Conservation (phyloP, 441 rosid species). For the Populus tomentosa region DNA sequence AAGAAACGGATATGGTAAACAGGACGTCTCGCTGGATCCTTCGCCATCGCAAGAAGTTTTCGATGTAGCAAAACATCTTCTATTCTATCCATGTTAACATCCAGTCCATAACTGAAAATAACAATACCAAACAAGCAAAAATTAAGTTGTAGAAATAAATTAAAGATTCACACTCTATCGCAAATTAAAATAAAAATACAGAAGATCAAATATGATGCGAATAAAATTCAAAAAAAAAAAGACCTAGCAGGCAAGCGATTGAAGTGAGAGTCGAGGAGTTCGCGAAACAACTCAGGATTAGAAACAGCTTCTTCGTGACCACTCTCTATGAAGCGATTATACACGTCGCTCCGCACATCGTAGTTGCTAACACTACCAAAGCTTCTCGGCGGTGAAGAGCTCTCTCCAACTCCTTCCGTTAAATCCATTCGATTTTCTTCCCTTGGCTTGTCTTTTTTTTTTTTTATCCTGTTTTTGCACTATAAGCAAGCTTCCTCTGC, state of each 20-base stretch:
- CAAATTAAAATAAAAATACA: neutral
- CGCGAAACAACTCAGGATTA: slow-evolving; percentile 50
- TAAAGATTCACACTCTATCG: neutral
- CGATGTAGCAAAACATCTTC: slow-evolving; percentile 62
- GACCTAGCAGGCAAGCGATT: slow-evolving; percentile 66
- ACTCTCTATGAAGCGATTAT: slow-evolving; percentile 48
- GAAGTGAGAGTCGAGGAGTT: slow-evolving; percentile 58
- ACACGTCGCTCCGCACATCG: slow-evolving; percentile 54
- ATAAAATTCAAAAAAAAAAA: neutral
- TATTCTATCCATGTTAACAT: slow-evolving; percentile 66
- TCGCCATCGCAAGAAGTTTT: slow-evolving; percentile 55
- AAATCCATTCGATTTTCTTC: slow-evolving; percentile 41
- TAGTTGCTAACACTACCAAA: slow-evolving; percentile 37
- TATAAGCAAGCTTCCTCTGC: neutral
- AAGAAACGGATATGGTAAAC: slow-evolving; percentile 56
- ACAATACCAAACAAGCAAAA: slow-evolving; percentile 1
- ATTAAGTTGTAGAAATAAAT: neutral
- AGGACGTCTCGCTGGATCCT: slow-evolving; percentile 57
- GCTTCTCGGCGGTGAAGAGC: slow-evolving; percentile 73
- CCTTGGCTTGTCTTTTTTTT: neutral
- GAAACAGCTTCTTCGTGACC: slow-evolving; percentile 44
- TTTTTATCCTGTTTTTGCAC: neutral
- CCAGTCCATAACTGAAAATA: slow-evolving; percentile 54
- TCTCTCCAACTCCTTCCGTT: slow-evolving; percentile 71
- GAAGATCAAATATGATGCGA: neutral